phyloP scores from a whole-genome alignment of 257 asterid genomes.

The Fraxinus americana region DNA sequence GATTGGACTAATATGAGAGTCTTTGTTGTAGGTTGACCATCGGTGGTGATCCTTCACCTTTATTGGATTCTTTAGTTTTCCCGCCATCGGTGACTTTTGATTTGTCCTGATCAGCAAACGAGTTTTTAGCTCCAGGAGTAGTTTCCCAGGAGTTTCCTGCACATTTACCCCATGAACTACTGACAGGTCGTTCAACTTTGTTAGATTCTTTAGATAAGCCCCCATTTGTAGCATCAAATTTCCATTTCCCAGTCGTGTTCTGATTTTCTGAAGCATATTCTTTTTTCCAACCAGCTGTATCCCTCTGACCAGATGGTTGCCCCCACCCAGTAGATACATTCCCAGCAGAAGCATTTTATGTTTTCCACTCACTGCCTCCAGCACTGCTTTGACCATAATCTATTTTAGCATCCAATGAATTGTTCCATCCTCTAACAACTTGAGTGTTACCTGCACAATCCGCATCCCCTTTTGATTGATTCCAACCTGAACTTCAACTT shows the following conservation, averaged over 20 bases:
- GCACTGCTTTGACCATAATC: slow-evolving; percentile 26
- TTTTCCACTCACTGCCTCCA: slow-evolving; percentile 8
- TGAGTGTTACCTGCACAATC: slow-evolving; percentile 20
- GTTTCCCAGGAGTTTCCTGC: slow-evolving; percentile 46
- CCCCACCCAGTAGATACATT: too few relatives aligned
- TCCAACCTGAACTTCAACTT: slow-evolving; percentile 43
- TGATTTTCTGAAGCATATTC: slow-evolving; percentile 7
- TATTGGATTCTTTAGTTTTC: slow-evolving; percentile 9
- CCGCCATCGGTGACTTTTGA: slow-evolving; percentile 22
- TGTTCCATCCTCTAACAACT: slow-evolving; percentile 26
- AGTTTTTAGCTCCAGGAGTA: slow-evolving; percentile 31
- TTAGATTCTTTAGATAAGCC: slow-evolving; percentile 19
- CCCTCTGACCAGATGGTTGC: too few relatives aligned
- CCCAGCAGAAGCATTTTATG: too few relatives aligned
- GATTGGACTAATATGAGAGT: slow-evolving; percentile 25
- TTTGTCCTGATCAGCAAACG: slow-evolving; percentile 29
- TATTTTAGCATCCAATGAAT: neutral
- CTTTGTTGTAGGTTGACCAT: slow-evolving; percentile 81
- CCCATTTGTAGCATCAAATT: slow-evolving; percentile 7
- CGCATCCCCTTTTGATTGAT: slow-evolving; percentile 39
- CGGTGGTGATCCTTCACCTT: slow-evolving; percentile 47
- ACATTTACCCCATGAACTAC: slow-evolving; percentile 35
- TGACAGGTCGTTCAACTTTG: slow-evolving; percentile 29
- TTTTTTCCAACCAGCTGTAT: too few relatives aligned
- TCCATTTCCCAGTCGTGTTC: slow-evolving; percentile 21